Evolutionary conservation across 2,329 filamentous ascomycete genomes (phyloP).

Genomic region (Colletotrichum karsti): DNA sequence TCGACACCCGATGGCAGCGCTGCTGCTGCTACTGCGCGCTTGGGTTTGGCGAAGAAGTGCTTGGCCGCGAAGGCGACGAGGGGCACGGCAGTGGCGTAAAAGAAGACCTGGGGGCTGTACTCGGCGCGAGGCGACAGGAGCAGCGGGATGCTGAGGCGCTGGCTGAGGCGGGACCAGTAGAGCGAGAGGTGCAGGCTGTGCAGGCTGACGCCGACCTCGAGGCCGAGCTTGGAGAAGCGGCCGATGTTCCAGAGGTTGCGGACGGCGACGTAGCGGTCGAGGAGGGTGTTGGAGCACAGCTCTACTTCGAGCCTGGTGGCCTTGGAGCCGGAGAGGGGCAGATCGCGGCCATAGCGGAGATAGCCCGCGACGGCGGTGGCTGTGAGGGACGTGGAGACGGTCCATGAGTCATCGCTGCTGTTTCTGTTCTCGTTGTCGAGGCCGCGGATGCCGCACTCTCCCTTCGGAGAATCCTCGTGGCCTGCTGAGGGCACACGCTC

Average conservation of each 20-base stretch:
- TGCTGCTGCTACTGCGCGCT: neutral
- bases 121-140: conserved; percentile 43
- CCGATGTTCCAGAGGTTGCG: conserved; percentile 52
- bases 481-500: conserved; percentile 41
- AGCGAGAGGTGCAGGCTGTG: conserved; percentile 53
- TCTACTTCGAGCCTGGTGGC: conserved; percentile 51
- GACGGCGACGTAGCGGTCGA: conserved; percentile 49
- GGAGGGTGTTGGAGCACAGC: conserved; percentile 45
- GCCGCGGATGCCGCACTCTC: conserved; percentile 44
- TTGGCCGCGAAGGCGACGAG: conserved; percentile 48
- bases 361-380: conserved; percentile 42
- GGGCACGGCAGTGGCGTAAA: conserved; percentile 49
- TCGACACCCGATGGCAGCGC: no score
- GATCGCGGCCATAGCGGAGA: conserved; percentile 45
- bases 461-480: conserved; percentile 39
- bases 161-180: conserved; percentile 56
- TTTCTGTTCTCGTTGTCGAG: conserved; percentile 44
- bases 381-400: conserved; percentile 44
- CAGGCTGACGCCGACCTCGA: conserved; percentile 52
- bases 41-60: conserved; percentile 37
- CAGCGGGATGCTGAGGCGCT: conserved; percentile 54
- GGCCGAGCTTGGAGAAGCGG: conserved; percentile 49
- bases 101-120: conserved; percentile 39
- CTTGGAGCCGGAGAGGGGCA: conserved; percentile 35
- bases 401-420: conserved; percentile 44